These are phyloP conservation scores for Sclerotinia nivalis DNA, from an alignment of 2,329 filamentous ascomycete genomes.

Conservation along the genomic window DNA sequence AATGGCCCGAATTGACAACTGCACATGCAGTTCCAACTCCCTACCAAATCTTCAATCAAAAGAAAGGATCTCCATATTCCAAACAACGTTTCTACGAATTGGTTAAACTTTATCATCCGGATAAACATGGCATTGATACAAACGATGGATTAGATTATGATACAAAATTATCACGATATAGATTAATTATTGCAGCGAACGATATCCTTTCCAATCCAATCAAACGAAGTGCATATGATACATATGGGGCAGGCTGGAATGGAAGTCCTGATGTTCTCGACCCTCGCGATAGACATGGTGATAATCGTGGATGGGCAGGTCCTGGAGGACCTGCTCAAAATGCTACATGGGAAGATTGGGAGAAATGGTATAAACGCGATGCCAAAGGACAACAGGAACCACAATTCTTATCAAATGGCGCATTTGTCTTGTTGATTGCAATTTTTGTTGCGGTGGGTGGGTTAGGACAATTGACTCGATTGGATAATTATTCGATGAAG, in stretches of 20 bases:
- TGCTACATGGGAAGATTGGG: constrained; percentile 98
- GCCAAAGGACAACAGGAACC: constrained; percentile 52
- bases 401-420: constrained; percentile 73
- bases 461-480: constrained; percentile 70
- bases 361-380: constrained; percentile 67
- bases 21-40: constrained; percentile 57
- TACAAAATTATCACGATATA: constrained; percentile 82
- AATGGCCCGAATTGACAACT: constrained; percentile 40
- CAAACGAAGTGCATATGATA: constrained; percentile 80
- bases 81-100: constrained; percentile 86
- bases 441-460: constrained; percentile 68
- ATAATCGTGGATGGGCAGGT: constrained; percentile 35
- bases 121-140: constrained; percentile 53
- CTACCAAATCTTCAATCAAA: constrained; percentile 78
- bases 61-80: constrained; percentile 67
- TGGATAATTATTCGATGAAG: constrained; percentile 60
- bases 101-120: constrained; percentile 95
- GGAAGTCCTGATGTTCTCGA: constrained; percentile 45
- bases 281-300: constrained; percentile 32
- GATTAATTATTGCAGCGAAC: constrained; percentile 84
- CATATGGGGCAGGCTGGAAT: constrained; percentile 78
- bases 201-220: constrained; percentile 79
- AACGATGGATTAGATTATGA: constrained; percentile 55
- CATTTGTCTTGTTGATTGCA: constrained; percentile 74
- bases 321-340: constrained; percentile 60